phyloP scores from a whole-genome alignment of 129 eudicot species.

The Escallonia herrerae region DNA sequence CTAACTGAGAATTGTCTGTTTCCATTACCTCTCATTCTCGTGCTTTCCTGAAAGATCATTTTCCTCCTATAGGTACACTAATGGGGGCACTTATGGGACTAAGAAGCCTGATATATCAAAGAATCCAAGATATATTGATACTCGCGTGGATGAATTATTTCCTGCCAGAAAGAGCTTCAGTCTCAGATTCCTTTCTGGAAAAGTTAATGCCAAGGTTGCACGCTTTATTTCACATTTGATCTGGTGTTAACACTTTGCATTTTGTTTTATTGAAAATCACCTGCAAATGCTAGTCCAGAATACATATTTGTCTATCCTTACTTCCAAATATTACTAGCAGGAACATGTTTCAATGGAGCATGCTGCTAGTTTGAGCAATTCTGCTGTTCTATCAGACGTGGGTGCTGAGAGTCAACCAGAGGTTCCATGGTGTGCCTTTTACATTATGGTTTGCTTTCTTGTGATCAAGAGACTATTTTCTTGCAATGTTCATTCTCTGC shows the following conservation, averaged over 20 bases:
- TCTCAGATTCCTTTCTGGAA: slow-evolving; percentile 42
- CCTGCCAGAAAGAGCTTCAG: slow-evolving; percentile 64
- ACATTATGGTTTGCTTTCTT: neutral
- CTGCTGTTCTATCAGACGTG: slow-evolving; percentile 21
- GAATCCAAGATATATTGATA: slow-evolving; percentile 66
- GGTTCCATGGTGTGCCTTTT: slow-evolving; percentile 31
- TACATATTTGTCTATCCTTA: neutral
- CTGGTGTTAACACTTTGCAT: no score
- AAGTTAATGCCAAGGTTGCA: slow-evolving; percentile 62
- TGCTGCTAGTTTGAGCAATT: slow-evolving; percentile 30
- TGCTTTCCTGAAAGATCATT: slow-evolving; percentile 5
- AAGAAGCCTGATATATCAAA: slow-evolving; percentile 41
- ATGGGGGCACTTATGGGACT: slow-evolving; percentile 28
- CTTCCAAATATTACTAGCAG: slow-evolving; percentile 20
- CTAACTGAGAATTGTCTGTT: neutral
- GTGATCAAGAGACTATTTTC: slow-evolving; percentile 1
- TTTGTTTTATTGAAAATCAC: no score
- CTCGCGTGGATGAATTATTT: slow-evolving; percentile 68
- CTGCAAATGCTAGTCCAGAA: neutral
- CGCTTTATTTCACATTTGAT: neutral
- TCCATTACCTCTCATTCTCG: neutral
- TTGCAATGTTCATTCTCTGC: slow-evolving; percentile 7
- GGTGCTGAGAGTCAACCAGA: slow-evolving; percentile 34
- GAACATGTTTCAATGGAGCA: slow-evolving; percentile 28
- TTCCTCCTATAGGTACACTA: slow-evolving; percentile 30